These are phyloP conservation scores for Yamadazyma dendronema DNA, from an alignment of 1,139 yeast species.

Conservation along the genomic window DNA sequence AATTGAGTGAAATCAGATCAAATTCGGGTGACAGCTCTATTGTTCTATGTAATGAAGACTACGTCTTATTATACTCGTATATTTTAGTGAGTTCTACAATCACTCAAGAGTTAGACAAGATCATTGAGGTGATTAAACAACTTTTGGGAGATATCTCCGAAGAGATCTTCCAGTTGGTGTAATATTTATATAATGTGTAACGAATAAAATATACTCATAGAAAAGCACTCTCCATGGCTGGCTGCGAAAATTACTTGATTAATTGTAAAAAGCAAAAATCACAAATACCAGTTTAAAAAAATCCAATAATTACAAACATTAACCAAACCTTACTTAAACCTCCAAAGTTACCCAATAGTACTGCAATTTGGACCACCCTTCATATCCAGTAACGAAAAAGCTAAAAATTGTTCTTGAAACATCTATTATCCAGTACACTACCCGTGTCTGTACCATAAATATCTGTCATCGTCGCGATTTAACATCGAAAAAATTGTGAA, in stretches of 20 bases:
- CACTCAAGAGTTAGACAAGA: conserved; percentile 59
- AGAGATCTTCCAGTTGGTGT: conserved; percentile 47
- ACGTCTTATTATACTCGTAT: conserved; percentile 72
- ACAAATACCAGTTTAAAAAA: conserved; percentile 1
- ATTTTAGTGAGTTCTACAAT: conserved; percentile 69
- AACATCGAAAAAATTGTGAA: too few species aligned
- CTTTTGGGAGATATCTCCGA: conserved; percentile 64
- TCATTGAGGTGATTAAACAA: conserved; percentile 53
- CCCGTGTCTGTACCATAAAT: too few species aligned
- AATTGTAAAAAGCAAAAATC: background rate
- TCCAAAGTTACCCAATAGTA: background rate
- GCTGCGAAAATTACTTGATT: background rate
- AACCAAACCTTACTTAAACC: background rate
- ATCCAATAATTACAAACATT: background rate
- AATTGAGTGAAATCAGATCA: conserved; percentile 53
- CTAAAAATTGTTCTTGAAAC: too few species aligned
- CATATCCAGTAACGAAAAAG: too few species aligned
- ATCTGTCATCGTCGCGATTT: too few species aligned
- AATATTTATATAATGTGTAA: conserved; percentile 2
- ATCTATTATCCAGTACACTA: too few species aligned
- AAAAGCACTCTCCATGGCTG: background rate
- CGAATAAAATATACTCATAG: background rate
- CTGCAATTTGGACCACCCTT: too few species aligned
- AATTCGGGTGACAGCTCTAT: conserved; percentile 17
- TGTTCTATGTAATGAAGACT: conserved; percentile 58